These are phyloP conservation scores for Porpolomopsis calyptriformis DNA, from an alignment of 768 basidiomycete genomes.

Conservation along the genomic window DNA sequence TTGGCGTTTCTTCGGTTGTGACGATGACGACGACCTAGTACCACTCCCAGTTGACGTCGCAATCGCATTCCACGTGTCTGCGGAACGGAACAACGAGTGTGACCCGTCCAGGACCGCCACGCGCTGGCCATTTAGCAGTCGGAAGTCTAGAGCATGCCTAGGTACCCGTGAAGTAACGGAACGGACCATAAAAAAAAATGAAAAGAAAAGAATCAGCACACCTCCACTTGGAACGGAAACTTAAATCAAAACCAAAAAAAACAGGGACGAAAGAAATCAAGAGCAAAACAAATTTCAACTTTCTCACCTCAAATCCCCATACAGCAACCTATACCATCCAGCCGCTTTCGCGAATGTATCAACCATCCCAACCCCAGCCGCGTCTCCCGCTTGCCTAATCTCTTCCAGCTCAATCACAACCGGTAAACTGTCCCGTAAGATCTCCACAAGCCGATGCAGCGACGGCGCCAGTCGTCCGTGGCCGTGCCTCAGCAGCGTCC, in stretches of 20 bases:
- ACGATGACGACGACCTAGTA: conserved; percentile 3
- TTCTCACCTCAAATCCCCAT: conserved; percentile 52
- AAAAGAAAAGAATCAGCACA: no score
- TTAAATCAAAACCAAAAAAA: no score
- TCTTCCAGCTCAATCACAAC: conserved; percentile 63
- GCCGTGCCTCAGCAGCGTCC: conserved; percentile 52
- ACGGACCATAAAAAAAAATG: no score
- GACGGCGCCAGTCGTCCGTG: conserved; percentile 57
- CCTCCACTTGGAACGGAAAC: no score
- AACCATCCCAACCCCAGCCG: conserved; percentile 26
- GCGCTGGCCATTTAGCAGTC: conserved; percentile 55
- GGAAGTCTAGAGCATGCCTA: conserved; percentile 76
- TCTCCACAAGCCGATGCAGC: conserved; percentile 52
- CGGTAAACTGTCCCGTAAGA: conserved; percentile 69
- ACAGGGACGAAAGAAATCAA: conserved; percentile 49
- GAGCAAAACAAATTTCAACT: background rate
- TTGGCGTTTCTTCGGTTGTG: conserved; percentile 2
- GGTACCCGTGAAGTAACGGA: no score
- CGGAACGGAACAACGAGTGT: conserved; percentile 37
- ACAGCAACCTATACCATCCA: conserved; percentile 73
- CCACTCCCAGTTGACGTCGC: background rate
- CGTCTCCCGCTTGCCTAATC: conserved; percentile 20
- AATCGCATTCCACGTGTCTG: background rate
- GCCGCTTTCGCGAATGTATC: conserved; percentile 71
- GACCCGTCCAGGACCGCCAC: conserved; percentile 71